phyloP scores from a whole-genome alignment of 176 grass and related monocot species.

The Ensete ventricosum region DNA sequence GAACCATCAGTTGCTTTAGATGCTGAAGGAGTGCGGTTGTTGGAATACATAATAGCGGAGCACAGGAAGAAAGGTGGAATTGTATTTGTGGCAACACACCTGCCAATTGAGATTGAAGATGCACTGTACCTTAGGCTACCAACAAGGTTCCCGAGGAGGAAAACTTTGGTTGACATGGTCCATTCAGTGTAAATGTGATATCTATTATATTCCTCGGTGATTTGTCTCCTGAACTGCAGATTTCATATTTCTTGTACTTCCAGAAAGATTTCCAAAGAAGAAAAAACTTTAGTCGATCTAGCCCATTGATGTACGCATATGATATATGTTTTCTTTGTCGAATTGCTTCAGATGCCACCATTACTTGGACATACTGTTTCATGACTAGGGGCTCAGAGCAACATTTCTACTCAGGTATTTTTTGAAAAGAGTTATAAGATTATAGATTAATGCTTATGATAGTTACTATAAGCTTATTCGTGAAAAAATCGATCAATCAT shows the following conservation, averaged over 20 bases:
- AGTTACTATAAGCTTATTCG: neutral
- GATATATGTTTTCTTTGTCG: slow-evolving; percentile 16
- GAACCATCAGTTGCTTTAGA: slow-evolving; percentile 91
- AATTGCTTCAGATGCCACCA: neutral
- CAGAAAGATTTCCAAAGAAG: slow-evolving; percentile 42
- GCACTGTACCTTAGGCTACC: slow-evolving; percentile 73
- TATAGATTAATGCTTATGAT: neutral
- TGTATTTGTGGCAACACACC: slow-evolving; percentile 78
- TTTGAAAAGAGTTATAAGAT: neutral
- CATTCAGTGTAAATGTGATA: neutral
- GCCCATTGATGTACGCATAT: slow-evolving; percentile 36
- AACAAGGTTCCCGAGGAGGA: slow-evolving; percentile 72
- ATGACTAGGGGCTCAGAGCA: neutral
- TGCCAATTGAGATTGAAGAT: slow-evolving; percentile 79
- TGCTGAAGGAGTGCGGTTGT: slow-evolving; percentile 50
- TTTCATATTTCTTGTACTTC: slow-evolving; percentile 56
- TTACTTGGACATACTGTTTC: neutral
- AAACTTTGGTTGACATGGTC: slow-evolving; percentile 75
- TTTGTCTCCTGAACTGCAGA: slow-evolving; percentile 33
- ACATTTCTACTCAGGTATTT: neutral
- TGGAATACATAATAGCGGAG: slow-evolving; percentile 76
- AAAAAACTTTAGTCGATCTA: slow-evolving; percentile 37
- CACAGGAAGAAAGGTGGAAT: slow-evolving; percentile 90
- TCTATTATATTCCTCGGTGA: neutral
- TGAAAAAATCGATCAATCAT: neutral